Base-by-base conservation (phyloP, 139 green algal species). In the Coccomyxa sp. region DNA sequence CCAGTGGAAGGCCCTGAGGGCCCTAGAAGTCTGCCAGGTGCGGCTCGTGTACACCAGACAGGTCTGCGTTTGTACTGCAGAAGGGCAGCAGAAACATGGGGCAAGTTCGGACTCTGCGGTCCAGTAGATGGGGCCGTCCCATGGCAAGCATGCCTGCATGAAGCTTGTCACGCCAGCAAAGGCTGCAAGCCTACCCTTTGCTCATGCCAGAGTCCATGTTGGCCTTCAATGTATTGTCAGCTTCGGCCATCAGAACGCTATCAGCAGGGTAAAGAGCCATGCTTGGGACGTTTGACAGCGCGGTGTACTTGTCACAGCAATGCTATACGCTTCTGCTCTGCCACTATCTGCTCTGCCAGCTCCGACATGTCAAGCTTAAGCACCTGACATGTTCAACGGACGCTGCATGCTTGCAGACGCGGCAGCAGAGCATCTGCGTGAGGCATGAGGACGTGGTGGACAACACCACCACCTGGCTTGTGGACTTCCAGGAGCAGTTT, bases 391-490 rank as follows among this genome's bases (percentile, higher is more conserved):
- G n/a, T n/a, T n/a, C n/a, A n/a, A 7, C 5, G 2, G 50, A 31
- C 50, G 2, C 44, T 27, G 5, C 50, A 31, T 18, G 18, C 2
- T 64, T 64, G 27, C 50, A 64, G 50, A 64, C 5, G 64, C 64
- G 64, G 24, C 27, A 38, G 64, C 64, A 71, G 64, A 71, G 64
- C 64, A 29, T 38, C 2, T 71, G 64, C n/a, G 64, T 71, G 64
- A 34, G 64, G 29, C 64, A 71, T 36, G 64, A 71, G n/a, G 64
- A 71, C 64, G 2, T 71, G 64, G n/a, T 71, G n/a, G 64, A 71
- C 24, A 71, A 71, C 64, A 71, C 64, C 64, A 71, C 27, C 24
- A 34, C 12, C 24, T 71, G 64, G 64, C 64, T 71, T 10, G 2
- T 34, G 29, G 64, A 71, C 6, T 71, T 71, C 7, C 64, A 71